phyloP scores from a whole-genome alignment of 371 early-diverging fungal genomes.

The Apophysomyces trapeziformis region DNA sequence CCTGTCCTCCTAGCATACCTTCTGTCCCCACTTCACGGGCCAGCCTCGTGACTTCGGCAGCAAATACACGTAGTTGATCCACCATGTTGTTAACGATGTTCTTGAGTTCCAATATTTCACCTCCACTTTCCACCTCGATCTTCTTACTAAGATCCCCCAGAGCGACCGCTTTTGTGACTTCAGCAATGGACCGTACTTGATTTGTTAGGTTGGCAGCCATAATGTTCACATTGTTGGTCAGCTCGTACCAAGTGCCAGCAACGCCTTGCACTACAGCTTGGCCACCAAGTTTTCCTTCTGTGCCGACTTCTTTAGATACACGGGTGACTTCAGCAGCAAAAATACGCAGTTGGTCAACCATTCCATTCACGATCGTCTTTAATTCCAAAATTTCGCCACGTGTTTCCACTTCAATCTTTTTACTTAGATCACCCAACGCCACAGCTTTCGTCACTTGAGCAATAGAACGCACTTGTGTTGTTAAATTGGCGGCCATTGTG shows the following conservation, averaged over 20 bases:
- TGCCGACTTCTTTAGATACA: slow-evolving; percentile 20
- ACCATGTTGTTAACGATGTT: slow-evolving; percentile 51
- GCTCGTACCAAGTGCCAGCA: slow-evolving; percentile 47
- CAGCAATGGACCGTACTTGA: slow-evolving; percentile 32
- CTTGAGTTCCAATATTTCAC: slow-evolving; percentile 59
- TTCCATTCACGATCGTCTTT: slow-evolving; percentile 14
- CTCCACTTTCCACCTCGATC: slow-evolving; percentile 17
- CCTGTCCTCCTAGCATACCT: slow-evolving; percentile 35
- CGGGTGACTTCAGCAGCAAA: slow-evolving; percentile 20
- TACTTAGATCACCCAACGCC: slow-evolving; percentile 41
- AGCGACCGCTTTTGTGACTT: slow-evolving; percentile 37
- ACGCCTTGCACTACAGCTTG: slow-evolving; percentile 32
- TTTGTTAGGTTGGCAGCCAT: slow-evolving; percentile 29
- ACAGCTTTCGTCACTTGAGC: slow-evolving; percentile 48
- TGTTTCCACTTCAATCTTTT: slow-evolving; percentile 32
- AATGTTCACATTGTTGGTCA: slow-evolving; percentile 40
- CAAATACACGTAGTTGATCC: slow-evolving; percentile 30
- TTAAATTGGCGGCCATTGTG: slow-evolving; percentile 25
- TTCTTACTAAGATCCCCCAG: slow-evolving; percentile 24
- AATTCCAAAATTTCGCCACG: slow-evolving; percentile 47
- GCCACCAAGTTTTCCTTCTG: slow-evolving; percentile 43
- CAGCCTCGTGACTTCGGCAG: slow-evolving; percentile 36
- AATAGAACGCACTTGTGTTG: slow-evolving; percentile 31
- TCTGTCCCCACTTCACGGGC: slow-evolving; percentile 48
- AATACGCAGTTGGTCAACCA: slow-evolving; percentile 15